phyloP scores from a whole-genome alignment of 2,329 filamentous ascomycete species.

The Myriosclerotinia scirpicola region DNA sequence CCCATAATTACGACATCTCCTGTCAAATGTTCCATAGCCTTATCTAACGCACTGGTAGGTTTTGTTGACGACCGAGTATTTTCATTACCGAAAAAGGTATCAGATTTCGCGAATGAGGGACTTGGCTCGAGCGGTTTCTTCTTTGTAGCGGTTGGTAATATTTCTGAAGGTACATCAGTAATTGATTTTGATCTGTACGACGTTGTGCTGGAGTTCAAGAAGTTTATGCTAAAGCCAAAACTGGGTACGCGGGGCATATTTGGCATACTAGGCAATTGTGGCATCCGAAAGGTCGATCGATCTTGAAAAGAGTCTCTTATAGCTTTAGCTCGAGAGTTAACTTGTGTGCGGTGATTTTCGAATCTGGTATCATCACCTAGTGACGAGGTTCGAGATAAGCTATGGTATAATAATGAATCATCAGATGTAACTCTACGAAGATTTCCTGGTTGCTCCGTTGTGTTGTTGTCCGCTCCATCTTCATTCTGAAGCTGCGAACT shows the following conservation, averaged over 20 bases:
- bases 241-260: constrained; percentile 45
- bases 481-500: constrained; percentile 26
- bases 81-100: constrained; percentile 28
- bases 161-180: constrained; percentile 36
- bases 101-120: constrained; percentile 28
- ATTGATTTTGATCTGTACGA: constrained; percentile 35
- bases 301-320: constrained; percentile 86
- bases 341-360: constrained; percentile 75
- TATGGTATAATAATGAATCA: constrained; percentile 74
- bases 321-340: constrained; percentile 86
- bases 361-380: constrained; percentile 82
- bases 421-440: constrained; percentile 69
- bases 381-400: constrained; percentile 75
- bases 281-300: constrained; percentile 71
- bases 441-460: constrained; percentile 24
- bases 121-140: constrained; percentile 28
- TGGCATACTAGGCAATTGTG: constrained; percentile 56
- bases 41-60: constrained; percentile 42
- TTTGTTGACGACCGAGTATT: constrained; percentile 20
- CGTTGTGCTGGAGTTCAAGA: constrained; percentile 34
- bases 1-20: constrained; percentile 88
- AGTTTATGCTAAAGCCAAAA: constrained; percentile 44
- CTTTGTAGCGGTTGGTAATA: constrained; percentile 33
- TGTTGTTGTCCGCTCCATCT: constrained; percentile 5
- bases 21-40: constrained; percentile 66